Evolutionary conservation across 208 protist species (phyloP), one percentile per base, ranked within the genome.

Genomic region (Leishmania gerbilli): DNA sequence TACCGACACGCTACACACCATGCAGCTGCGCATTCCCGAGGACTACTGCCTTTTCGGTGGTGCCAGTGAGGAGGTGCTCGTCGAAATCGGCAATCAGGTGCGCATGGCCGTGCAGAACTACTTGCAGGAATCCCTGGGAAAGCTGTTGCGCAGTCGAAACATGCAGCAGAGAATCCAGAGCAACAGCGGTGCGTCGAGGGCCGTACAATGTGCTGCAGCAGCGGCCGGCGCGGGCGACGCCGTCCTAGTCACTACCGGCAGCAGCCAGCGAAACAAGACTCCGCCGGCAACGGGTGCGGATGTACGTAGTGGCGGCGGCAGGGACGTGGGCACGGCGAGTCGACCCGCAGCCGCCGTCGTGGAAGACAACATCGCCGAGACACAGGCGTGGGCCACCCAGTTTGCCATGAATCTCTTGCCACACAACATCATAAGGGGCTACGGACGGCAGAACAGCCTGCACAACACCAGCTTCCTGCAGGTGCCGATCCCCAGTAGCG

Each of bases 91-190:
- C 19, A 96, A 95, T 64, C 86, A 89, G 31, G 88, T 83, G 40
- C 89, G 88, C 55, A 79, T 85, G 40, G 91, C 87, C 53, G 89
- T 95, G 51, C 81, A 88, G 45, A 95, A 96, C 81, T 95, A 95
- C 79, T 79, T 96, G 34, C 55, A 77, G 69, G 45, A 15, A 3
- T 74, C 37, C 45, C 17, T 53, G 69, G 77, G 77, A 27, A 60
- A 24, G 9, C 13, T 71, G 75, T 11, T 79, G 34, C 34, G 72
- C 51, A 58, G 31, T 45, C 45, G 72, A 51, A 76, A 62, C 72
- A 76, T 15, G 49, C 45, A 76, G 31, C 45, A 62, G 31, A 21
- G 72, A 34, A 62, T 7, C 49, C 24, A n/a, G 13, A 58, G 51
- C n/a, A 76, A 45, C 19, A 76, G 17, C 31, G 17, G 51, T 53